Conservation (phyloP, 768 basidiomycete genomes). For the Ephemerocybe angulata region DNA sequence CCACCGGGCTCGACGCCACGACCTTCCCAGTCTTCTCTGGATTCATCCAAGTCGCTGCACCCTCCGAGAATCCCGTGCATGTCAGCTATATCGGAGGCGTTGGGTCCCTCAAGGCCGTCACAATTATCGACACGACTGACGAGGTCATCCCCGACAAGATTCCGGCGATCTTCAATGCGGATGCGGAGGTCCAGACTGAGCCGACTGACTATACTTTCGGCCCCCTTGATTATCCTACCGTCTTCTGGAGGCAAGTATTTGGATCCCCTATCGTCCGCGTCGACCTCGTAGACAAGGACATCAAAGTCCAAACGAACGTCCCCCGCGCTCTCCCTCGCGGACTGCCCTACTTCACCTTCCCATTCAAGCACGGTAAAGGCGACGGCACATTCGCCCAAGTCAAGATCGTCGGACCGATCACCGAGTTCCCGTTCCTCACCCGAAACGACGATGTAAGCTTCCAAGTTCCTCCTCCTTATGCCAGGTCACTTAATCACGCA, state of each 20-base stretch:
- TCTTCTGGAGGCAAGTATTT: conserved; percentile 40
- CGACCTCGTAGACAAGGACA: conserved; percentile 45
- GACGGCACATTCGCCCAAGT: conserved; percentile 38
- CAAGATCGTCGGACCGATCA: conserved; percentile 44
- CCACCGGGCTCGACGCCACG: conserved; percentile 38
- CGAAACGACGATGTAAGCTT: conserved; percentile 43
- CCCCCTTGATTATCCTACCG: conserved; percentile 36
- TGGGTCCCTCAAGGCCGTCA: conserved; percentile 43
- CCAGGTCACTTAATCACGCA: not conserved
- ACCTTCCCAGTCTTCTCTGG: conserved; percentile 60
- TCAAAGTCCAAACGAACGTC: conserved; percentile 38
- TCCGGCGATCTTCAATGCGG: conserved; percentile 40
- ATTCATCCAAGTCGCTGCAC: conserved; percentile 45
- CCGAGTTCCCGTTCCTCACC: conserved; percentile 42
- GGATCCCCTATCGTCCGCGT: conserved; percentile 45
- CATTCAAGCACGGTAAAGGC: conserved; percentile 20
- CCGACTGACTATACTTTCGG: conserved; percentile 47
- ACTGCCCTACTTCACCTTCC: conserved; percentile 38
- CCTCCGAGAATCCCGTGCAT: conserved; percentile 31
- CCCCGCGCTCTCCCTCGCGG: conserved; percentile 19
- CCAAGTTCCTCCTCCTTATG: not conserved
- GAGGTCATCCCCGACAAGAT: conserved; percentile 41
- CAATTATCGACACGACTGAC: conserved; percentile 50
- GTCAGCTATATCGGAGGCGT: conserved; percentile 46
- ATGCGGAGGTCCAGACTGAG: conserved; percentile 35